Conservation (phyloP, 768 basidiomycete genomes). For the Xanthoconium purpureum region DNA sequence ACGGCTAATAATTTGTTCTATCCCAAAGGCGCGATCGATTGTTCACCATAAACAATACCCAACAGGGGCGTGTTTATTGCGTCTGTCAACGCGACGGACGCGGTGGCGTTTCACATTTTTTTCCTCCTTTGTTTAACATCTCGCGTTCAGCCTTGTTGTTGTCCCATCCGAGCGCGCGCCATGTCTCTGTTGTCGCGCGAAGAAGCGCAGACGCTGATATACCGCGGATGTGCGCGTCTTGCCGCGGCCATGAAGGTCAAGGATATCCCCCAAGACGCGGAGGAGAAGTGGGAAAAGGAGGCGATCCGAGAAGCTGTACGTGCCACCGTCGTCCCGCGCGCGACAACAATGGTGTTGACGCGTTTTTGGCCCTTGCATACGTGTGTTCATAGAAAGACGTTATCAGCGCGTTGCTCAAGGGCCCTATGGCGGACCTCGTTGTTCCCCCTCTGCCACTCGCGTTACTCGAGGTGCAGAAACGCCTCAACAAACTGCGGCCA, state of each 20-base stretch:
- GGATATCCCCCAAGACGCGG: not conserved
- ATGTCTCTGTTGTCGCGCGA: not conserved
- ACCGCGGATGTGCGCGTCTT: constrained; percentile 4
- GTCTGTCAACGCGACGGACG: too few species aligned
- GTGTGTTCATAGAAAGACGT: not conserved
- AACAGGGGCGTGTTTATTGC: not conserved
- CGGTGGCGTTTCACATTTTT: too few species aligned
- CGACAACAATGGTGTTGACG: too few species aligned
- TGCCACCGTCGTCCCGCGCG: too few species aligned
- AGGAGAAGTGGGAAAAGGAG: constrained; percentile 2
- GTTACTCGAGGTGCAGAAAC: constrained; percentile 3
- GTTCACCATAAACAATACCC: not conserved
- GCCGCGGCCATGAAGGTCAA: not conserved
- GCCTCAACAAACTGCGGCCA: not conserved
- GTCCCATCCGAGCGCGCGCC: not conserved
- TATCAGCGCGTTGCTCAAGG: not conserved
- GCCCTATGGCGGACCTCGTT: not conserved
- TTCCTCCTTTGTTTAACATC: too few species aligned
- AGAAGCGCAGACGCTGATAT: not conserved
- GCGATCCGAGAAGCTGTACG: constrained; percentile 8
- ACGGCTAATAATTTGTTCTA: too few species aligned
- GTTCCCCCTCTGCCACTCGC: constrained; percentile 4
- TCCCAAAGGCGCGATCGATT: too few species aligned
- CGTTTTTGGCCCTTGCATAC: too few species aligned
- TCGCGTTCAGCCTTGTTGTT: too few species aligned